Evolutionary conservation across 2,329 filamentous ascomycete species (phyloP).

Genomic region (Purpureocillium lavendulum): DNA sequence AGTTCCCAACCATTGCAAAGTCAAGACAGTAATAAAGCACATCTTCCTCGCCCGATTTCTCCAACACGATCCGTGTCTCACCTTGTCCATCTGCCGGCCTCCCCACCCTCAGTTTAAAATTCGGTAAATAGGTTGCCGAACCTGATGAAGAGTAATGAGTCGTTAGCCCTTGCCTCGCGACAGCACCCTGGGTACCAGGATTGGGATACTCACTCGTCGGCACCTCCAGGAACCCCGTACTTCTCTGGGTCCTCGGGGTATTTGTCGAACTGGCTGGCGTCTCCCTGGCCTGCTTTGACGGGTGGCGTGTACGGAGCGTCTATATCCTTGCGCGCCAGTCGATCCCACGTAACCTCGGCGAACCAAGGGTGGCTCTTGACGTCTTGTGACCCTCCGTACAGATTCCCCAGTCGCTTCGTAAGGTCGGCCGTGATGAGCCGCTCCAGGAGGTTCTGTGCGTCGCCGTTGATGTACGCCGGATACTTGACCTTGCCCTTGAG

Average conservation of each 20-base stretch:
- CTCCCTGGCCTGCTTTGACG: slow-evolving; percentile 85
- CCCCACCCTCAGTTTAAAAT: slow-evolving; percentile 43
- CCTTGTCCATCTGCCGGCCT: background rate
- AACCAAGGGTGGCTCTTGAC: slow-evolving; percentile 98
- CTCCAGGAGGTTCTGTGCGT: slow-evolving; percentile 87
- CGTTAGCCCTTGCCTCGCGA: slow-evolving; percentile 1
- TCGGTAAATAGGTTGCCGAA: slow-evolving; percentile 69
- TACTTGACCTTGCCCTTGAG: slow-evolving; percentile 94
- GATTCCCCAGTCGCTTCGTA: slow-evolving; percentile 88
- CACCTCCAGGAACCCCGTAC: slow-evolving; percentile 64
- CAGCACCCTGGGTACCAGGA: background rate
- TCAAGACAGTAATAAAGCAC: too few relatives aligned
- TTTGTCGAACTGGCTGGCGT: slow-evolving; percentile 95
- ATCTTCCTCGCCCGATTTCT: background rate
- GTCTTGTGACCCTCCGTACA: slow-evolving; percentile 83
- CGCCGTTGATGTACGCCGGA: slow-evolving; percentile 87
- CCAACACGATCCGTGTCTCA: background rate
- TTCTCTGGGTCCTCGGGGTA: slow-evolving; percentile 95
- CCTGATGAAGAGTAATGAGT: slow-evolving; percentile 33
- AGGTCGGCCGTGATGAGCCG: slow-evolving; percentile 90
- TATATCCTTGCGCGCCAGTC: slow-evolving; percentile 89
- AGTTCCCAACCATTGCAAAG: too few relatives aligned
- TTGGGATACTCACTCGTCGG: slow-evolving; percentile 68
- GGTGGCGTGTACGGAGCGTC: slow-evolving; percentile 97
- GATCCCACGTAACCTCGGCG: slow-evolving; percentile 94